Conservation (phyloP, 768 basidiomycete species). For the Tremella mesenterica region DNA sequence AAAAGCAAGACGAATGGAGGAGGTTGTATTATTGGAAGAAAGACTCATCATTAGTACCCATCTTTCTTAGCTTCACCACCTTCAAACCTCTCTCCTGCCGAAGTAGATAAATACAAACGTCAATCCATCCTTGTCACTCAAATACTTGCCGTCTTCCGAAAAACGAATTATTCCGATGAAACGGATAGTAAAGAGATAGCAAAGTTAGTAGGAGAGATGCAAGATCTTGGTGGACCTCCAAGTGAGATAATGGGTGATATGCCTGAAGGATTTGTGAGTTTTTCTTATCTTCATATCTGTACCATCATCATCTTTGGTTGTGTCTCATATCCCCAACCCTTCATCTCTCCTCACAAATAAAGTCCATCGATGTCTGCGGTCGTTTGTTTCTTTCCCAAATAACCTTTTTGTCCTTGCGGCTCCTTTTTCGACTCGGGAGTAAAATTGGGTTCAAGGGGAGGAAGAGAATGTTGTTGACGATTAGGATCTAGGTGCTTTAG, state of each 20-base stretch:
- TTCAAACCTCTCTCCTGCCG: conserved; percentile 15
- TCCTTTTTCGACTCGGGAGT: neutral
- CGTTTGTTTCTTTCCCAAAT: no score
- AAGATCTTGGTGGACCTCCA: conserved; percentile 43
- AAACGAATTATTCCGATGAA: conserved; percentile 32
- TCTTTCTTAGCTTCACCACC: conserved; percentile 39
- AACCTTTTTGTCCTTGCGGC: no score
- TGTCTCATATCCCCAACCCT: no score
- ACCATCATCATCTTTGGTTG: no score
- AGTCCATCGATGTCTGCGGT: no score
- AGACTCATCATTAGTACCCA: conserved; percentile 42
- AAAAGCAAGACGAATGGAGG: neutral
- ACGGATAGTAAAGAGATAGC: conserved; percentile 29
- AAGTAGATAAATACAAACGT: conserved; percentile 29
- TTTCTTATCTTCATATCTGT: neutral
- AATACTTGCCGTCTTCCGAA: conserved; percentile 37
- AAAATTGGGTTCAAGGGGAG: neutral
- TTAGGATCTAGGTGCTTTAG: conserved; percentile 32
- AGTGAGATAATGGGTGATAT: conserved; percentile 43
- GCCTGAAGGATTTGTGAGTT: conserved; percentile 43
- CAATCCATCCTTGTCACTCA: conserved; percentile 32
- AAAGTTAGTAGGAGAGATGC: conserved; percentile 37
- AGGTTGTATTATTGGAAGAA: no score
- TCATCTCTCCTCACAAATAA: neutral
- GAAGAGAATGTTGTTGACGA: no score